phyloP scores from a whole-genome alignment of 345 rosid species.

The Carallia pectinifolia region DNA sequence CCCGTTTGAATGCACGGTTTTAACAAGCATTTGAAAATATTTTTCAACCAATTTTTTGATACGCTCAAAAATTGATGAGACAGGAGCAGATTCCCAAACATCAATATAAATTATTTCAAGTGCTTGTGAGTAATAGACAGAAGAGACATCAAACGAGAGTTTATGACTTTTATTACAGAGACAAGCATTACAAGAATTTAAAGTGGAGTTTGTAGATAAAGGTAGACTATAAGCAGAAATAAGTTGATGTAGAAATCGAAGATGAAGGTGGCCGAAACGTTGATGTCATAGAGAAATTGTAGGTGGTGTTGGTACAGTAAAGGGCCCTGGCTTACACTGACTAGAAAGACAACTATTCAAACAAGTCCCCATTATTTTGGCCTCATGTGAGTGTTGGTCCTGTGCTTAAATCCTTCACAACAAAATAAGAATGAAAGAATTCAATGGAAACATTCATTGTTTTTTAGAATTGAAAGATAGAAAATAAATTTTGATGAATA shows the following conservation, averaged over 20 bases:
- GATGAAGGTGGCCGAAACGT: background rate
- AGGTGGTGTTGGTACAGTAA: too few species aligned
- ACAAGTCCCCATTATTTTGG: too few species aligned
- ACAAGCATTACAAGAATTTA: background rate
- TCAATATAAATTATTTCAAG: background rate
- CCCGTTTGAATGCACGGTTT: background rate
- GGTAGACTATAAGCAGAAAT: background rate
- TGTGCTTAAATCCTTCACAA: too few species aligned
- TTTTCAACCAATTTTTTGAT: background rate
- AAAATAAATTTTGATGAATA: background rate
- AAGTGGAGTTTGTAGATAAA: background rate
- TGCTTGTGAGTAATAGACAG: too few species aligned
- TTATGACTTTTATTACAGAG: background rate
- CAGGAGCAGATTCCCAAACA: background rate
- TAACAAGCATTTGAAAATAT: background rate
- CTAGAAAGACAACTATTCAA: too few species aligned
- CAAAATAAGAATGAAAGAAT: too few species aligned
- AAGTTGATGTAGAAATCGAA: background rate
- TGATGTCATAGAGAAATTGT: background rate
- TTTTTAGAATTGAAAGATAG: background rate
- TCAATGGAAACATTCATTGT: too few species aligned
- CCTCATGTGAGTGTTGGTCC: too few species aligned
- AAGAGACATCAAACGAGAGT: background rate
- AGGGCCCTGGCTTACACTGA: too few species aligned
- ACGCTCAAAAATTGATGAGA: background rate